A percentile compares a stretch with the other conserved stretches of the same genome.
phyloP scores from a whole-genome alignment of 768 basidiomycete genomes.

The Termitomyces sp. region DNA sequence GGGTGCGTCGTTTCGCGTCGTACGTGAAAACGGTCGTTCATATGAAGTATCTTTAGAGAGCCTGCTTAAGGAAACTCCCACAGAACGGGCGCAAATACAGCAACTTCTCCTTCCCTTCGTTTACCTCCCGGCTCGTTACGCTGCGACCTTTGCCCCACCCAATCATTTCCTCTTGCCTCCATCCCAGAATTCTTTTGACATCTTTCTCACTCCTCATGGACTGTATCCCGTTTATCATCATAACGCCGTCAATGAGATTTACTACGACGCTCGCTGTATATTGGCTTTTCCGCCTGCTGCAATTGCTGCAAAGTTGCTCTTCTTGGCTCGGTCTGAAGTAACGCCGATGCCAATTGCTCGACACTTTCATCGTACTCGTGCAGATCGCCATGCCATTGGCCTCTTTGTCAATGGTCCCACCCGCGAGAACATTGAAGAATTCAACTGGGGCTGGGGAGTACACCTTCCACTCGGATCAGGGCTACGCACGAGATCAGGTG shows the following conservation, averaged over 20 bases:
- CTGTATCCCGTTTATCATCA: conserved; percentile 39
- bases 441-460: conserved; percentile 38
- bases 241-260: conserved; percentile 18
- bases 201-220: conserved; percentile 33
- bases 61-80: conserved; percentile 21
- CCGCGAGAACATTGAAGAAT: conserved; percentile 53
- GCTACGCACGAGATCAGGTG: neutral
- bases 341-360: conserved; percentile 37
- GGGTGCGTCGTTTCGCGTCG: conserved; percentile 19
- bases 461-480: conserved; percentile 17
- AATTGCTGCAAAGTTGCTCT: conserved; percentile 57
- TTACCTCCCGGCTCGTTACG: conserved; percentile 49
- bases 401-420: conserved; percentile 33
- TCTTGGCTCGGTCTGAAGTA: conserved; percentile 52
- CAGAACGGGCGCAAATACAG: conserved; percentile 24
- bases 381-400: conserved; percentile 16
- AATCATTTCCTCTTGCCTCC: conserved; percentile 53
- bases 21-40: neutral
- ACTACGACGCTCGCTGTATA: conserved; percentile 23
- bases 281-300: conserved; percentile 41
- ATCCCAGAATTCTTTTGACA: conserved; percentile 9
- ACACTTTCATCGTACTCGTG: conserved; percentile 26
- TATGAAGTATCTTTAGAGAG: conserved; percentile 14
- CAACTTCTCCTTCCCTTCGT: conserved; percentile 36
- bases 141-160: conserved; percentile 54